These are phyloP conservation scores for Thelonectria rubi DNA, from an alignment of 2,329 filamentous ascomycete genomes.

Conservation along the genomic window DNA sequence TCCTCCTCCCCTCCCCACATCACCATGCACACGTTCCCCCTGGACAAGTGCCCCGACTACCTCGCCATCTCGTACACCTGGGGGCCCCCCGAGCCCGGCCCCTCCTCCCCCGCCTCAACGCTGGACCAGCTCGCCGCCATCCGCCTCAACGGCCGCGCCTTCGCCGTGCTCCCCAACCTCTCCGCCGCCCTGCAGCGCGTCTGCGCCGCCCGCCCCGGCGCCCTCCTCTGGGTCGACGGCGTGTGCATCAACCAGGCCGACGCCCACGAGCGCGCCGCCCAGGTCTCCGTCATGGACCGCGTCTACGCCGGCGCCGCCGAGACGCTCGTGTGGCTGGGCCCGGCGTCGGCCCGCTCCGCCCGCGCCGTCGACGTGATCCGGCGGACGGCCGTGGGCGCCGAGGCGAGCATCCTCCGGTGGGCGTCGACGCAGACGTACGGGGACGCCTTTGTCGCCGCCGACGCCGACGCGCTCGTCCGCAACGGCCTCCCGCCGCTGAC, in stretches of 20 bases:
- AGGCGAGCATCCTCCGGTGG: constrained; percentile 29
- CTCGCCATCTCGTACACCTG: constrained; percentile 42
- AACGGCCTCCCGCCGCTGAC: constrained; percentile 35
- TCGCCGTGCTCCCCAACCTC: constrained; percentile 32
- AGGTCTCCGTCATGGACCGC: constrained; percentile 37
- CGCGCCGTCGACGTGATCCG: constrained; percentile 23
- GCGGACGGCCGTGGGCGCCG: constrained; percentile 21
- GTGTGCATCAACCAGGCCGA: constrained; percentile 40
- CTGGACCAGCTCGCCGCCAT: too few relatives aligned
- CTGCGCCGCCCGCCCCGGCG: constrained; percentile 23
- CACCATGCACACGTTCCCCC: constrained; percentile 30
- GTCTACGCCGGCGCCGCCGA: constrained; percentile 34
- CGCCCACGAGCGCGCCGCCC: constrained; percentile 28
- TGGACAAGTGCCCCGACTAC: constrained; percentile 30
- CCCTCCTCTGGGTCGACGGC: constrained; percentile 37
- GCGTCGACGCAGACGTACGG: constrained; percentile 25
- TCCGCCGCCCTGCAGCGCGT: constrained; percentile 26
- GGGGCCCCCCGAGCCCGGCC: constrained; percentile 20
- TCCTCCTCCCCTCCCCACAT: constrained; percentile 14
- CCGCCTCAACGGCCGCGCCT: constrained; percentile 23
- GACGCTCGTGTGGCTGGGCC: constrained; percentile 38
- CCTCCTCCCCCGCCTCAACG: constrained; percentile 1
- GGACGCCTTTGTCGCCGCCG: constrained; percentile 31
- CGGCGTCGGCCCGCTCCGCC: constrained; percentile 14
- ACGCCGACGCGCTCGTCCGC: constrained; percentile 19